A percentile compares a stretch with the other conserved stretches of the same genome.
Evolutionary conservation across 495 filamentous ascomycete genomes (phyloP).

Genomic region (Polyplosphaeria fusca): DNA sequence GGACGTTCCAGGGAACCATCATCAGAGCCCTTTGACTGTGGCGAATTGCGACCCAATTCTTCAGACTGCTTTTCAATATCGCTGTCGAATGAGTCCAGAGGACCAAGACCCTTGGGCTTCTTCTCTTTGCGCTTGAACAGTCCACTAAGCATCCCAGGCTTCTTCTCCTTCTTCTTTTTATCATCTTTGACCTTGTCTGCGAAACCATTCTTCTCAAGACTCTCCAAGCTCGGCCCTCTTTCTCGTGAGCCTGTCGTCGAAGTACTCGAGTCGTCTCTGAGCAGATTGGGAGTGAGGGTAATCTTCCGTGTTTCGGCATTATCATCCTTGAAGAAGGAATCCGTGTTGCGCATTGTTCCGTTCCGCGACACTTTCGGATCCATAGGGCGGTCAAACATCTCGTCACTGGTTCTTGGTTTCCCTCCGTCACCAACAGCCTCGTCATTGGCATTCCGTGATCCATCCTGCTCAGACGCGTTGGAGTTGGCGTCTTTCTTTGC

Average conservation of each 20-base stretch:
- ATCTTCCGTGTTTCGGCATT: constrained; percentile 95
- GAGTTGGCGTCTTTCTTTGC: constrained; percentile 23
- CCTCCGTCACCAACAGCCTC: constrained; percentile 4
- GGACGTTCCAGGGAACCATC: constrained; percentile 39
- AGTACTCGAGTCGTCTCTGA: constrained; percentile 72
- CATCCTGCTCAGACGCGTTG: constrained; percentile 10
- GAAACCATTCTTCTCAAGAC: constrained; percentile 55
- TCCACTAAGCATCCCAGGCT: constrained; percentile 83
- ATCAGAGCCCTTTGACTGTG: constrained; percentile 48
- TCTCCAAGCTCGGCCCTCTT: constrained; percentile 51
- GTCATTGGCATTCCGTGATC: constrained; percentile 24
- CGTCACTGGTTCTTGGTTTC: constrained; percentile 54
- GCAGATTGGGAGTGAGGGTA: constrained; percentile 88
- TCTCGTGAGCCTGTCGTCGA: constrained; percentile 62
- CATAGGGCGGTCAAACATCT: constrained; percentile 55
- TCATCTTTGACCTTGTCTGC: constrained; percentile 65
- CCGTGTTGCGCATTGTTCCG: constrained; percentile 80
- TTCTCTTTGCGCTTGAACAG: constrained; percentile 95
- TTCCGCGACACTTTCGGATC: constrained; percentile 60
- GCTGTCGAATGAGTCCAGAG: constrained; percentile 38
- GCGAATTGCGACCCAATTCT: constrained; percentile 52
- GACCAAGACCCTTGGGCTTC: constrained; percentile 66
- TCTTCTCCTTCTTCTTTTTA: constrained; percentile 89
- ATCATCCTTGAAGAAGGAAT: constrained; percentile 97
- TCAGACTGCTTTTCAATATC: constrained; percentile 53